Conservation (phyloP, 2,329 filamentous ascomycete species). For the Hypoxylon sp. region DNA sequence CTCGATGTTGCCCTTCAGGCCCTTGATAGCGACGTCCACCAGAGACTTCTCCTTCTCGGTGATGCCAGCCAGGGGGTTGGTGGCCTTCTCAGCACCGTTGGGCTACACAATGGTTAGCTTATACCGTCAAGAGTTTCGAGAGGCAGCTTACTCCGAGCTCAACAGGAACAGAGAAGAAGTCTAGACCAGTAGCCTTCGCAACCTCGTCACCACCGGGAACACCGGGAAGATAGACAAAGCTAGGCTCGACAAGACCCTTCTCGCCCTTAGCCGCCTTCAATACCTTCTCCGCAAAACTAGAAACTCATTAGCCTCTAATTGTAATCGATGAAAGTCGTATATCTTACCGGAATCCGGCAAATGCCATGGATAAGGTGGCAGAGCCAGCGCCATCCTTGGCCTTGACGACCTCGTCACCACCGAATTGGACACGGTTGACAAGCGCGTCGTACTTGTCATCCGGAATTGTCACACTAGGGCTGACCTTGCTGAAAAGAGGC, state of each 20-base stretch:
- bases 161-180: conserved; percentile 97
- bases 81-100: conserved; percentile 87
- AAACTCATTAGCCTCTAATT: conserved; percentile 35
- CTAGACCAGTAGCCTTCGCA: conserved; percentile 83
- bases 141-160: conserved; percentile 87
- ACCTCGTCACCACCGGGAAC: conserved; percentile 89
- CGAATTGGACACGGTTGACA: conserved; percentile 96
- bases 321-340: neutral
- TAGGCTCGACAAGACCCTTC: conserved; percentile 93
- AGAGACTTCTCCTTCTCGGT: conserved; percentile 92
- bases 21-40: conserved; percentile 80
- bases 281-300: conserved; percentile 92
- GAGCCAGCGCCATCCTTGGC: conserved; percentile 93
- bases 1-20: conserved; percentile 90
- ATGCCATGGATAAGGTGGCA: conserved; percentile 94
- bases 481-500: conserved; percentile 93
- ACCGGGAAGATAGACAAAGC: conserved; percentile 94
- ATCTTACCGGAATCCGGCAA: conserved; percentile 88
- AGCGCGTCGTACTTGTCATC: conserved; percentile 91
- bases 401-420: conserved; percentile 96
- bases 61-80: conserved; percentile 81
- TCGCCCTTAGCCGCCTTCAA: conserved; percentile 90
- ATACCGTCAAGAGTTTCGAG: conserved; percentile 20
- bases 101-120: conserved; percentile 65
- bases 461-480: conserved; percentile 84